Percentiles rank a stretch among this genome's conserved stretches.
Conservation (phyloP, 2,329 filamentous ascomycete genomes). For the Colletotrichum lini region DNA sequence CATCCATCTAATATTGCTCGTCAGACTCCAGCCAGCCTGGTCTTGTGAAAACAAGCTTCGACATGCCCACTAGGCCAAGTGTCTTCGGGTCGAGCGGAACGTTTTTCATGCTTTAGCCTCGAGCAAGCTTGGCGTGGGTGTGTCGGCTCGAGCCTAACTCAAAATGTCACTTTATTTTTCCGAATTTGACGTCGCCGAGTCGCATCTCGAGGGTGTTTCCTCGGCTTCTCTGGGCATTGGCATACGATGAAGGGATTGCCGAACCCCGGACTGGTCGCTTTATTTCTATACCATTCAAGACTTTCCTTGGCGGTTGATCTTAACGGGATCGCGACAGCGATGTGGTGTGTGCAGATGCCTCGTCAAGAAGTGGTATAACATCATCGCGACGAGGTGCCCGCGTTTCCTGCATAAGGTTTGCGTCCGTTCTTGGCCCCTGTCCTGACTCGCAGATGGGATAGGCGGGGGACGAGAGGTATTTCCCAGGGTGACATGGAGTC, state of each 20-base stretch:
- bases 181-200: neutral
- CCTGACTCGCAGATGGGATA: slow-evolving; percentile 13
- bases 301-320: slow-evolving; percentile 12
- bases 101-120: slow-evolving; percentile 2
- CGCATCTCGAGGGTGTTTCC: neutral
- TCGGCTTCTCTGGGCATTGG: neutral
- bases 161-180: slow-evolving; percentile 11
- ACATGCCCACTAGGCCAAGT: slow-evolving; percentile 7
- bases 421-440: neutral
- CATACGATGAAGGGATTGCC: too few species aligned
- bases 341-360: slow-evolving; percentile 18
- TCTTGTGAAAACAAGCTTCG: slow-evolving; percentile 33
- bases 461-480: neutral
- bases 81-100: slow-evolving; percentile 2
- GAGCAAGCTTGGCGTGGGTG: slow-evolving; percentile 5
- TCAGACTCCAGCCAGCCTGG: slow-evolving; percentile 14
- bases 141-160: slow-evolving; percentile 31
- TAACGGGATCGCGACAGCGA: neutral
- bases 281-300: neutral
- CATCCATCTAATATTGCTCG: slow-evolving; percentile 1
- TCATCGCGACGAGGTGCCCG: slow-evolving; percentile 31
- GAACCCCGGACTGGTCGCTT: neutral
- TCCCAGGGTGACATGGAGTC: neutral
- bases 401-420: neutral
- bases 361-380: neutral